Conservation (phyloP, 2,329 filamentous ascomycete species). For the Colletotrichum australisinense region DNA sequence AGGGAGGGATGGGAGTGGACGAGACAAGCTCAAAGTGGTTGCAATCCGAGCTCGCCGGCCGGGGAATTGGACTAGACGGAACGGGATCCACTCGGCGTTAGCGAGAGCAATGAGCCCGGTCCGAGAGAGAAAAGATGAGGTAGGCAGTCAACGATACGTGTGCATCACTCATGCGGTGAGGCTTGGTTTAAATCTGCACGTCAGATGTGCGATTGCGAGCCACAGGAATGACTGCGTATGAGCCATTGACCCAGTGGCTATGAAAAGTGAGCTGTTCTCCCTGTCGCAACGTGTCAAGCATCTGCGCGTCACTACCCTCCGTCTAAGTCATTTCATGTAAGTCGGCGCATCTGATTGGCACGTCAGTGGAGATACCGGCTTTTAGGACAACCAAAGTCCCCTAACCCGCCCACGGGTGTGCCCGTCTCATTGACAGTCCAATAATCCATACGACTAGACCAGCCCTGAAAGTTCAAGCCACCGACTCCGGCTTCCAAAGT, state of each 20-base stretch:
- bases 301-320: constrained; percentile 12
- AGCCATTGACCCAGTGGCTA: too few relatives aligned
- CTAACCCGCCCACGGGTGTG: not conserved
- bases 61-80: not conserved
- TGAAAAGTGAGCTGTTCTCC: not conserved
- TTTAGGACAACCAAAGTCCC: not conserved
- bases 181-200: not conserved
- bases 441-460: not conserved
- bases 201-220: not conserved
- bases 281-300: not conserved
- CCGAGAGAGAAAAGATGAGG: not conserved
- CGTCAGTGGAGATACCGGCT: not conserved
- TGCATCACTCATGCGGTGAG: not conserved
- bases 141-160: not conserved
- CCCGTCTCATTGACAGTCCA: too few relatives aligned
- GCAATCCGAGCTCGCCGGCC: not conserved
- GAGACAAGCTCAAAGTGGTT: not conserved
- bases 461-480: not conserved
- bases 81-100: not conserved
- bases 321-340: not conserved
- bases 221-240: not conserved
- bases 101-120: not conserved
- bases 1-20: not conserved
- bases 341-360: not conserved
- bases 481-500: not conserved